Base-by-base conservation (phyloP, 805 yeast species). In the Kluyveromyces nonfermentans region DNA sequence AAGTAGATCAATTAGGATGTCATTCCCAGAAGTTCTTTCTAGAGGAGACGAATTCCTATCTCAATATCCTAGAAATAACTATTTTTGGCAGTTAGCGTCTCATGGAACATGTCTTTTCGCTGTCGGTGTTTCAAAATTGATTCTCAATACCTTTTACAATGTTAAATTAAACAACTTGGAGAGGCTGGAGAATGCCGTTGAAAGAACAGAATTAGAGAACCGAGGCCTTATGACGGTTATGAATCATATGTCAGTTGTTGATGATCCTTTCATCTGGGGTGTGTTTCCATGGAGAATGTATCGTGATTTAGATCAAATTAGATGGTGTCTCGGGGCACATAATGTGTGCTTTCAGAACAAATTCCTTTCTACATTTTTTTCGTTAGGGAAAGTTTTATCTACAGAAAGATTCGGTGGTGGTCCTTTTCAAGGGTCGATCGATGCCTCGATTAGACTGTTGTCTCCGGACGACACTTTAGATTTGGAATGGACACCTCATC, bases 301-400 rank as follows among this genome's bases (percentile, higher is more conserved):
- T 52, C 62, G 68, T 12, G 75, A 78, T 44, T 65, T 84, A 15
- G 83, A 79, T 49, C 73, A 76, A 42, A 77, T 87, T 43, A 72
- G 98, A 55, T 90, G 97, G 97, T 89, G 96, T 5, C 70, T 93
- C 44, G 98, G 95, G 0, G 98, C 98, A 9, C 77, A 82, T 41
- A 89, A 93, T 60, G 77, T 90, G 33, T 90, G 97, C 59, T 90
- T 93, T 63, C 74, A 78, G 19, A 75, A 68, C 47, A 64, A 62
- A 20, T 53, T 70, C 3, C 59, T 74, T 2, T 63, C 78, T 7
- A 70, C 57, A 17, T 89, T 87, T 58, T 90, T 90, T 68, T 78
- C 88, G 20, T 63, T 87, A 47, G 98, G 98, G 2, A 89, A 89
- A 63, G 82, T 88, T n/a, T 66, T 90, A 47, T 76, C 90, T 1